Evolutionary conservation across 805 yeast species (phyloP).

Genomic region (Sugiyamaella smithiae): DNA sequence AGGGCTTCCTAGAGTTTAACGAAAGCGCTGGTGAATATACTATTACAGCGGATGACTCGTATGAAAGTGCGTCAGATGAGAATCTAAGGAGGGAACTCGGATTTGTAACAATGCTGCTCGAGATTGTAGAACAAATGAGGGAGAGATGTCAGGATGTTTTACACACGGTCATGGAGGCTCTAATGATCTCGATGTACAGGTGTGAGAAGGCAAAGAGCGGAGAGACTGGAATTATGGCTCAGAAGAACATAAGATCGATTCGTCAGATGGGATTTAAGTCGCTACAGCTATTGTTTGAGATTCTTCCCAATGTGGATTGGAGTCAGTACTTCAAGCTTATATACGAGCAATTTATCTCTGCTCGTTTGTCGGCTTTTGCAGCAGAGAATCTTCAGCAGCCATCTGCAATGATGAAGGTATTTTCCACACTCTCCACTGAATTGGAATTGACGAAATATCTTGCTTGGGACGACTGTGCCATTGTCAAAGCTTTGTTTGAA

Average conservation of each 20-base stretch:
- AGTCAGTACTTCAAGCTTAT: slow-evolving; percentile 45
- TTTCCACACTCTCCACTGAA: slow-evolving; percentile 55
- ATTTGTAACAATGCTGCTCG: slow-evolving; percentile 58
- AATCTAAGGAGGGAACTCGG: slow-evolving; percentile 43
- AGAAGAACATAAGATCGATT: slow-evolving; percentile 10
- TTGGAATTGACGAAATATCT: slow-evolving; percentile 50
- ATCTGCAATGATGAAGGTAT: slow-evolving; percentile 67
- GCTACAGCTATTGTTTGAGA: slow-evolving; percentile 53
- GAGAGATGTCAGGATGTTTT: slow-evolving; percentile 50
- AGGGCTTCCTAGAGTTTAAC: slow-evolving; percentile 33
- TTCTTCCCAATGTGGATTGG: slow-evolving; percentile 61
- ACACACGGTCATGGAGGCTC: slow-evolving; percentile 51
- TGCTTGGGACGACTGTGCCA: slow-evolving; percentile 51
- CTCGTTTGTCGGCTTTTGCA: slow-evolving; percentile 67
- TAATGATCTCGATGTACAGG: slow-evolving; percentile 50
- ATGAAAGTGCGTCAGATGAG: background rate
- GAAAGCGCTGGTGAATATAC: background rate
- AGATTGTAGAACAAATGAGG: slow-evolving; percentile 58
- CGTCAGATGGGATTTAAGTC: slow-evolving; percentile 55
- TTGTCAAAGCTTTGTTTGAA: slow-evolving; percentile 54
- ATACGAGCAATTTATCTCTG: slow-evolving; percentile 52
- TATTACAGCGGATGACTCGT: background rate
- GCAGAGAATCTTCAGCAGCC: slow-evolving; percentile 79
- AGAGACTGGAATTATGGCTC: background rate
- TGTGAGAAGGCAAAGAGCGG: slow-evolving; percentile 41